phyloP scores from a whole-genome alignment of 331 rosid species.

The Arachis monticola region DNA sequence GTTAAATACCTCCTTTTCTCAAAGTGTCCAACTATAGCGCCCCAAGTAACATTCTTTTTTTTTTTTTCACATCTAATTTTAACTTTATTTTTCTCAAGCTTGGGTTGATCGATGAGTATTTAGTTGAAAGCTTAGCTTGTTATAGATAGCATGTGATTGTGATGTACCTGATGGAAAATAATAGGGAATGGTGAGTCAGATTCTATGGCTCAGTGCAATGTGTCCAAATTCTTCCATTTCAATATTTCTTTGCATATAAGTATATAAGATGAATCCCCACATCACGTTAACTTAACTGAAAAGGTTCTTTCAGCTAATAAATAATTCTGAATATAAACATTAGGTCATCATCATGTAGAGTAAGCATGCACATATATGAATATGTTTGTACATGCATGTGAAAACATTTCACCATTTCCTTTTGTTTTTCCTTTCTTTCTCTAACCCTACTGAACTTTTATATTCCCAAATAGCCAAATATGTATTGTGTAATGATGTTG shows the following conservation, averaged over 20 bases:
- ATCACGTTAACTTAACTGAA: constrained; percentile 33
- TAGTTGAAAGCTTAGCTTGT: background rate
- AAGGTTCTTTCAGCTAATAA: constrained; percentile 30
- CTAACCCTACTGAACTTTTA: background rate
- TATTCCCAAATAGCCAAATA: constrained; percentile 14
- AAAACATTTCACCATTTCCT: background rate
- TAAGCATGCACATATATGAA: constrained; percentile 42
- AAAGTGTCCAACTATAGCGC: constrained; percentile 26
- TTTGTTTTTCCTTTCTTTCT: constrained; percentile 2
- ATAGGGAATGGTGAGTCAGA: constrained; percentile 41
- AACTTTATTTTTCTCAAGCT: background rate
- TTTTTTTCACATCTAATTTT: background rate
- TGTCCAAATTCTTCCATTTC: constrained; percentile 36
- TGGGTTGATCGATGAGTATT: background rate
- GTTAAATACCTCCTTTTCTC: constrained; percentile 19
- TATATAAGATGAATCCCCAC: constrained; percentile 8
- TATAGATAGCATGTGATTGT: constrained; percentile 29
- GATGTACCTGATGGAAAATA: constrained; percentile 35
- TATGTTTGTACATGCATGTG: background rate
- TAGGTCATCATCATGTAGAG: constrained; percentile 34
- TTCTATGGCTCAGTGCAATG: constrained; percentile 42
- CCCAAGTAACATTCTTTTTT: constrained; percentile 5
- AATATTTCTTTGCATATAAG: background rate
- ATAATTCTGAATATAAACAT: constrained; percentile 37
- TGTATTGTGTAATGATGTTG: constrained; percentile 19